Base-by-base conservation (phyloP, 75 land plant genomes). In the Pseudotsuga menziesii region DNA sequence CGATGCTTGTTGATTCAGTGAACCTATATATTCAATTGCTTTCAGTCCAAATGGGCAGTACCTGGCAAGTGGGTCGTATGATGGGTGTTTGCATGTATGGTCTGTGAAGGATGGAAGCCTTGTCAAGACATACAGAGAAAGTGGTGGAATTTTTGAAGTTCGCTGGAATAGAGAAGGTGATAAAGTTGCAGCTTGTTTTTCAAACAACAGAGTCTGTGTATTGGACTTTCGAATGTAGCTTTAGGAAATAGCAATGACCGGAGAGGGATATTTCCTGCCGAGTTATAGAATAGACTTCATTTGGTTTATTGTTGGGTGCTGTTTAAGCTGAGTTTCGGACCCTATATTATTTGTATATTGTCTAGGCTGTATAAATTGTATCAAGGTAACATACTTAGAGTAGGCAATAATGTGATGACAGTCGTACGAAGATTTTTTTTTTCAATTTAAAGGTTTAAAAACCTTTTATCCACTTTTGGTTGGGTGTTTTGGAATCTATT, bases 141-240 rank as follows among this genome's bases (percentile, higher is more conserved):
- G 88, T 69, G 94, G 97, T 22, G 97, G 97, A 70, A 94, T 94
- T 39, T 94, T 92, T 86, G 97, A 94, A 77, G 99, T 96, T 16
- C 91, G 97, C 72, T 96, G 99, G 99, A 96, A 96, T 80, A 92
- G 82, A 71, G 94, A 94, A 81, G 99, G 99, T 76, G 91, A 96
- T 76, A 96, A 90, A 82, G 93, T 96, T 41, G 99, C 99, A 23
- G 99, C 91, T 35, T 91, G 99, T 81, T 96, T 89, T 69, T 87
- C 93, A 35, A 92, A 90, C 81, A 92, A 89, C 80, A 89, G 86
- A 22, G 90, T 94, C 0, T 96, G 97, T 73, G 94, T 96, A 20
- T 78, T 96, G 73, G 94, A 96, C 77, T 90, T 91, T 85, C 87
- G 93, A 77, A 89, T 91, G 94, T 96, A 82, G 63, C 22, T 74